phyloP scores from a whole-genome alignment of 169 alveolate genomes.

The Plasmodium yoelii region DNA sequence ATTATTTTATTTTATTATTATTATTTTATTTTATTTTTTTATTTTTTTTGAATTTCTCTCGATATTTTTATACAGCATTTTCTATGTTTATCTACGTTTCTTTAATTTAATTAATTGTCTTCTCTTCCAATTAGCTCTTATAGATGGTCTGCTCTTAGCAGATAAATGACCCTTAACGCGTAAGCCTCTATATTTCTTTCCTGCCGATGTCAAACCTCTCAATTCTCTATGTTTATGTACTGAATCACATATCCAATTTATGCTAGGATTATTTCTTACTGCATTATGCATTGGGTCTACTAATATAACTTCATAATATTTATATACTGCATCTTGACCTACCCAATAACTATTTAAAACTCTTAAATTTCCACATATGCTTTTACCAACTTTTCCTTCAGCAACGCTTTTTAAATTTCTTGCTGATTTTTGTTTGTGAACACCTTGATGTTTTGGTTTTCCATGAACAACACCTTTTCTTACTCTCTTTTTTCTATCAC shows the following conservation, averaged over 20 bases:
- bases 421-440: constrained; percentile 96
- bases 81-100: constrained; percentile 93
- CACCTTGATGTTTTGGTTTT: constrained; percentile 98
- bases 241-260: constrained; percentile 98
- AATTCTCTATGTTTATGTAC: constrained; percentile 98
- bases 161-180: constrained; percentile 96
- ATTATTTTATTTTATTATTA: too few species aligned
- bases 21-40: too few species aligned
- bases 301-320: constrained; percentile 98
- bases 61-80: too few species aligned
- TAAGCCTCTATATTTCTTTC: constrained; percentile 90
- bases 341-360: constrained; percentile 99
- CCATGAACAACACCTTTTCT: constrained; percentile 99
- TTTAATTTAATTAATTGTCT: constrained; percentile 95
- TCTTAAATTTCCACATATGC: constrained; percentile 95
- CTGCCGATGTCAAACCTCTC: constrained; percentile 97
- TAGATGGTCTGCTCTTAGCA: constrained; percentile 95
- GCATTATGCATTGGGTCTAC: constrained; percentile 99
- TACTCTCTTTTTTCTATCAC: constrained; percentile 99
- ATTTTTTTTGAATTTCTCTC: too few species aligned
- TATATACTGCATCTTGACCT: constrained; percentile 98
- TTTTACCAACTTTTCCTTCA: constrained; percentile 98
- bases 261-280: constrained; percentile 98
- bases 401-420: constrained; percentile 98
- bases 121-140: constrained; percentile 96